A percentile compares a stretch with the other conserved stretches of the same genome.
These are phyloP conservation scores for Suillus hirtellus DNA, from an alignment of 768 basidiomycete genomes.

Conservation along the genomic window DNA sequence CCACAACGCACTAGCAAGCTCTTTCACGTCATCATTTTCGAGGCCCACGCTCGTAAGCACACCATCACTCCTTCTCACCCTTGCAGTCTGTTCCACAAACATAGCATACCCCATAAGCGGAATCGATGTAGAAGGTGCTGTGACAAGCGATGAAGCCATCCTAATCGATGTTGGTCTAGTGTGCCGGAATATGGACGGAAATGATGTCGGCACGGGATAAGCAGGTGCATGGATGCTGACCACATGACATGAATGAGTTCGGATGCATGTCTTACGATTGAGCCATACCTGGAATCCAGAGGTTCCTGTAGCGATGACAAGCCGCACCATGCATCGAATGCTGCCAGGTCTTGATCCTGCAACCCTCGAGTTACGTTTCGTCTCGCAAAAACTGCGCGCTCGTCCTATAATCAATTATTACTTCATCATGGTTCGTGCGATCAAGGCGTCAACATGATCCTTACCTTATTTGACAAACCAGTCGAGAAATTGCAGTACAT, in stretches of 20 bases:
- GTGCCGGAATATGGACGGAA: constrained; percentile 46
- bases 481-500: constrained; percentile 44
- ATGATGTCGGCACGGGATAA: constrained; percentile 65
- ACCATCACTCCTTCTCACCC: constrained; percentile 34
- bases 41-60: constrained; percentile 39
- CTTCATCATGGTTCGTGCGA: not conserved
- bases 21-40: constrained; percentile 57
- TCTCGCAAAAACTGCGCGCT: constrained; percentile 37
- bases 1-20: constrained; percentile 61
- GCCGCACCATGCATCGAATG: constrained; percentile 42
- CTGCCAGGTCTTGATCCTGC: constrained; percentile 33
- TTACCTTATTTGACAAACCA: constrained; percentile 17
- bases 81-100: constrained; percentile 46
- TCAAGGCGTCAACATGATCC: not conserved
- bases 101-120: constrained; percentile 54
- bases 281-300: constrained; percentile 40
- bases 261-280: constrained; percentile 2
- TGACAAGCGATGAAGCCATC: constrained; percentile 47
- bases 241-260: constrained; percentile 10
- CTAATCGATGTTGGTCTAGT: constrained; percentile 21
- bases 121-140: constrained; percentile 38
- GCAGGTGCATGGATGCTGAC: constrained; percentile 47
- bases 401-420: constrained; percentile 16
- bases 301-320: constrained; percentile 31
- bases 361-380: constrained; percentile 65